Evolutionary conservation across 495 filamentous ascomycete genomes (phyloP).

Genomic region (Neurospora hispaniola): DNA sequence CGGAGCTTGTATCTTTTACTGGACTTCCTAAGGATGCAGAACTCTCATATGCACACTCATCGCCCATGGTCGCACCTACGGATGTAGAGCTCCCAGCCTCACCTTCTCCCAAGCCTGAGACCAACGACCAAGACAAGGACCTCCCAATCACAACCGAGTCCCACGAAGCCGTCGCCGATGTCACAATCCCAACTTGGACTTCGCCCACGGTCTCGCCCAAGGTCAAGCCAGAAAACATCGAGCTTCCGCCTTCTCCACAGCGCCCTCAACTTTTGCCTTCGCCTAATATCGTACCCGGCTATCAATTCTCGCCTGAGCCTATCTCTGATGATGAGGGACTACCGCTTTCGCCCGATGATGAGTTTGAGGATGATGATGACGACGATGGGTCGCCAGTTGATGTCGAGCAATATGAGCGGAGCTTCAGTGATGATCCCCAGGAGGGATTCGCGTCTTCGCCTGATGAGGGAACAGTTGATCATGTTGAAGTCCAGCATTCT

Average conservation of each 20-base stretch:
- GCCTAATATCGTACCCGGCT: neutral
- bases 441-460: neutral
- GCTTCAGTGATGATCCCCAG: neutral
- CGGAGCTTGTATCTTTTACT: neutral
- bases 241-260: neutral
- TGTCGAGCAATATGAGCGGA: neutral
- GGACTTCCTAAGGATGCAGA: neutral
- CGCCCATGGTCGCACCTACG: neutral
- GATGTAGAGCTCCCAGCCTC: neutral
- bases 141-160: neutral
- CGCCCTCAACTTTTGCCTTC: neutral
- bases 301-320: neutral
- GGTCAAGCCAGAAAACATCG: neutral
- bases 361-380: neutral
- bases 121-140: neutral
- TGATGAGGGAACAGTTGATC: neutral
- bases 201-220: neutral
- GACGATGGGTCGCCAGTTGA: neutral
- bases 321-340: neutral
- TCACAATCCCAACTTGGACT: neutral
- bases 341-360: neutral
- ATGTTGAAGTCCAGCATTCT: neutral
- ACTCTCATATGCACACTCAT: neutral
- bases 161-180: neutral
- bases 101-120: neutral